Evolutionary conservation across 208 protist genomes (phyloP).

Genomic region (Acanthamoeba quina): DNA sequence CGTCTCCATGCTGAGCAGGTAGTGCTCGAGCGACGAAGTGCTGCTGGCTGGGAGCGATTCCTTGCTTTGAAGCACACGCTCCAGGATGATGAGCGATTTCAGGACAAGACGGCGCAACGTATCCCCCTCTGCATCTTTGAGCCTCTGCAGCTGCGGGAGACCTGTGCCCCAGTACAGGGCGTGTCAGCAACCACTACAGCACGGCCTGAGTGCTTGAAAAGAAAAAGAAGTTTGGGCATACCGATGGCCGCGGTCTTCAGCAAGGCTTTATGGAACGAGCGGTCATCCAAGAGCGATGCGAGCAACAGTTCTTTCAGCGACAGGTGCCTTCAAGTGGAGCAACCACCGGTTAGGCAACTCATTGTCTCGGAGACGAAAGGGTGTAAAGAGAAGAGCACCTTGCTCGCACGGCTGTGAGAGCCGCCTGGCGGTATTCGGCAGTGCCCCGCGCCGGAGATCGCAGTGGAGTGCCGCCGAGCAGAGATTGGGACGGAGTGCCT

Average conservation of each 20-base stretch:
- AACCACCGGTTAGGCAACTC: not conserved
- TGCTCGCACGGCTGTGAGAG: not conserved
- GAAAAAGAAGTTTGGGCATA: not conserved
- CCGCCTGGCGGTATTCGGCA: not conserved
- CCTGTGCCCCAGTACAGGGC: not conserved
- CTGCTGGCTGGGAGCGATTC: not conserved
- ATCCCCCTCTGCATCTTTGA: not conserved
- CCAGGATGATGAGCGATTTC: constrained; percentile 23
- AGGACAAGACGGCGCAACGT: constrained; percentile 2
- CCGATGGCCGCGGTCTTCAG: constrained; percentile 37
- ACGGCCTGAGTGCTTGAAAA: not conserved
- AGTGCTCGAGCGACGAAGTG: constrained; percentile 33
- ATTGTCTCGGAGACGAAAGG: no score
- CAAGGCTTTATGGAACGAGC: constrained; percentile 55
- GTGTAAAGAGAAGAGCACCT: not conserved
- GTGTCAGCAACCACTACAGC: no score
- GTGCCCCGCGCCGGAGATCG: not conserved
- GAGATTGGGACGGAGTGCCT: not conserved
- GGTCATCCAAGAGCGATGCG: not conserved
- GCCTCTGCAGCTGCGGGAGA: not conserved
- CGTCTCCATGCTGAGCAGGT: not conserved
- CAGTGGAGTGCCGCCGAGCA: not conserved
- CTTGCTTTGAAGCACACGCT: constrained; percentile 50
- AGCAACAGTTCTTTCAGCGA: constrained; percentile 40
- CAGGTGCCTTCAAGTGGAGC: not conserved